Conservation (phyloP, 164 flowering plant genomes). For the Malania oleifera region DNA sequence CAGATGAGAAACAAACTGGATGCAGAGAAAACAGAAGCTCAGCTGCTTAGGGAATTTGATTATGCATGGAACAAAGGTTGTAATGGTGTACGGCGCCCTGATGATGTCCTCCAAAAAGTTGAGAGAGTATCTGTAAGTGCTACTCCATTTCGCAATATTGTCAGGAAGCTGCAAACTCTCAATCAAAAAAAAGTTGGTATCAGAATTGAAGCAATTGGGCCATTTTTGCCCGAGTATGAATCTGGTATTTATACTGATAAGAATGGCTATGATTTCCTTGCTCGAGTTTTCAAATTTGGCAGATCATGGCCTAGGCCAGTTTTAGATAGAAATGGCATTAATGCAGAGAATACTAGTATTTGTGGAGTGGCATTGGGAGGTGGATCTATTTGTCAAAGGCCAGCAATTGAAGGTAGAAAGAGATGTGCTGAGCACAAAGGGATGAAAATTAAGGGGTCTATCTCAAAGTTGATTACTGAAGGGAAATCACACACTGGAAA, state of each 20-base stretch:
- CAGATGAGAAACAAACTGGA: conserved; percentile 58
- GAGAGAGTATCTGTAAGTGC: conserved; percentile 27
- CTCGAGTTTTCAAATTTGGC: conserved; percentile 40
- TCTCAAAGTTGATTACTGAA: neutral
- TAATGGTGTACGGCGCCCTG: conserved; percentile 61
- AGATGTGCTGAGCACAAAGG: conserved; percentile 5
- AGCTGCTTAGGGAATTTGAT: conserved; percentile 53
- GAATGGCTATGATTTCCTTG: conserved; percentile 13
- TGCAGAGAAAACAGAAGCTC: conserved; percentile 56
- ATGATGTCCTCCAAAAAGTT: conserved; percentile 54
- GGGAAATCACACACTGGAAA: neutral
- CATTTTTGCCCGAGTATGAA: conserved; percentile 8
- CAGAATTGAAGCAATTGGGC: conserved; percentile 34
- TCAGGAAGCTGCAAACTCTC: conserved; percentile 29
- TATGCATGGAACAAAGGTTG: conserved; percentile 82
- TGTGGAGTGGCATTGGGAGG: conserved; percentile 40
- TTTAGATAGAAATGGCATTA: conserved; percentile 6
- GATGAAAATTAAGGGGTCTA: neutral
- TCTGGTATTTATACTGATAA: conserved; percentile 6
- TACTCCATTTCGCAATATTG: conserved; percentile 14
- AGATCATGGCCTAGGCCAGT: conserved; percentile 45
- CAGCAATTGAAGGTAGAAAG: conserved; percentile 3
- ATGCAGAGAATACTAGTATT: conserved; percentile 11
- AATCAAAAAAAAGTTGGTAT: conserved; percentile 47
- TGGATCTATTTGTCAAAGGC: conserved; percentile 11